Percentiles rank a stretch among this genome's conserved stretches.
phyloP scores from a whole-genome alignment of 2,329 filamentous ascomycete genomes.

The Colletotrichum orchidophilum region DNA sequence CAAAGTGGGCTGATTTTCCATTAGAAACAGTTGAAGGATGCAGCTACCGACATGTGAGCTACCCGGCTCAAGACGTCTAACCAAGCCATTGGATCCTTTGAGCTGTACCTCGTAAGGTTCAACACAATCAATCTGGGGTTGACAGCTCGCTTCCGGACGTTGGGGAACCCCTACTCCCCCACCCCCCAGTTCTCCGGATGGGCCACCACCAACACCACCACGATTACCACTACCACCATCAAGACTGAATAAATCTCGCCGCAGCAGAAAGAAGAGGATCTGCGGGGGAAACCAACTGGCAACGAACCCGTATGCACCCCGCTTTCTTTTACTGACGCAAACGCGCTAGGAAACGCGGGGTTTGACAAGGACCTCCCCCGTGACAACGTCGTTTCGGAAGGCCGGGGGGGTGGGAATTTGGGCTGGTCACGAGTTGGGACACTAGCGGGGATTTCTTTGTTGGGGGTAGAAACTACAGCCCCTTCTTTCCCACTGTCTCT shows the following conservation, averaged over 20 bases:
- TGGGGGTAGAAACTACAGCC: not conserved
- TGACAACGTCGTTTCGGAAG: conserved; percentile 14
- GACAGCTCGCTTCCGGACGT: not conserved
- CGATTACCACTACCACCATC: not conserved
- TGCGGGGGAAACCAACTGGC: not conserved
- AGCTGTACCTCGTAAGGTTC: not conserved
- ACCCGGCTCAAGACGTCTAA: not conserved
- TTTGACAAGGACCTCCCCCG: conserved; percentile 11
- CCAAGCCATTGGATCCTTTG: not conserved
- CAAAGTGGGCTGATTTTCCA: no score
- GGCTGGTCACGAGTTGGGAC: not conserved
- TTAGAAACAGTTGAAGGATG: not conserved
- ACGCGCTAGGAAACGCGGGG: conserved; percentile 6
- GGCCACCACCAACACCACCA: not conserved
- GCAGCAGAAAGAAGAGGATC: not conserved
- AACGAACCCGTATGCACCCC: not conserved
- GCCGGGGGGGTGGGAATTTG: not conserved
- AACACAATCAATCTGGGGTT: not conserved
- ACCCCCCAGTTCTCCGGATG: not conserved
- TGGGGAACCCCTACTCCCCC: not conserved
- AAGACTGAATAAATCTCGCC: not conserved
- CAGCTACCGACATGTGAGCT: not conserved
- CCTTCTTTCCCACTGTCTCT: not conserved
- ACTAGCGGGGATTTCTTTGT: conserved; percentile 2
- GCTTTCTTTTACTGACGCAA: not conserved